Evolutionary conservation across 805 yeast species (phyloP).

Genomic region (Metschnikowia noctiluminum): DNA sequence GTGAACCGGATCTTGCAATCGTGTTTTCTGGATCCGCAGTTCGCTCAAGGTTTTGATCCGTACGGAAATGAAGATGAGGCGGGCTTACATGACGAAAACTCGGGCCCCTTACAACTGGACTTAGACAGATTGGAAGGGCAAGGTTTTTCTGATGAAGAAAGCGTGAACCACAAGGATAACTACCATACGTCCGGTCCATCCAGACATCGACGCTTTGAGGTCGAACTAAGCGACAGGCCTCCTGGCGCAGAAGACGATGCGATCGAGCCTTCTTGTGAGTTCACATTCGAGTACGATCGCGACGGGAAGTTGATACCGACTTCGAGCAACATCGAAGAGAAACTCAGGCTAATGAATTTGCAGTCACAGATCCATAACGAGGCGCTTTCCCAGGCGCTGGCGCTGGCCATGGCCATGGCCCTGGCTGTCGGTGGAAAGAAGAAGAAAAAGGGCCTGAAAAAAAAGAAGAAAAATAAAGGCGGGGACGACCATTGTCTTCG

Average conservation of each 20-base stretch:
- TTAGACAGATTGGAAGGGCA: constrained; percentile 11
- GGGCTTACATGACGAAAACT: constrained; percentile 35
- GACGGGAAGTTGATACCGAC: constrained; percentile 40
- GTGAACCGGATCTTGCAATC: constrained; percentile 10
- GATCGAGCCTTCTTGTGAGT: constrained; percentile 42
- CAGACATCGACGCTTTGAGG: constrained; percentile 36
- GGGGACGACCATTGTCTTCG: constrained; percentile 4
- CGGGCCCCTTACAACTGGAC: constrained; percentile 19
- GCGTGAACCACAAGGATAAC: constrained; percentile 22
- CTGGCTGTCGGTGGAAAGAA: constrained; percentile 12
- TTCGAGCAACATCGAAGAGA: constrained; percentile 36
- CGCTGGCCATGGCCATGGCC: constrained; percentile 5
- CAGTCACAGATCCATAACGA: constrained; percentile 17
- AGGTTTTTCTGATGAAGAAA: background rate
- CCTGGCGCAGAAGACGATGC: constrained; percentile 27
- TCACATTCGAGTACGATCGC: constrained; percentile 43
- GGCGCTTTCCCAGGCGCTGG: constrained; percentile 4
- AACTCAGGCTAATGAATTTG: constrained; percentile 32
- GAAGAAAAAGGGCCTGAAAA: constrained; percentile 13
- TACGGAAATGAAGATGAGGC: constrained; percentile 40
- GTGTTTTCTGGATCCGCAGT: constrained; percentile 6
- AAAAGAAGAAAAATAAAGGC: constrained; percentile 11
- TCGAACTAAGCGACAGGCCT: constrained; percentile 36
- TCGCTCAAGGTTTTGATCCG: constrained; percentile 14
- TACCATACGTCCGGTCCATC: constrained; percentile 39